Conservation (phyloP, 495 filamentous ascomycete genomes). For the Podospora pseudocomata region DNA sequence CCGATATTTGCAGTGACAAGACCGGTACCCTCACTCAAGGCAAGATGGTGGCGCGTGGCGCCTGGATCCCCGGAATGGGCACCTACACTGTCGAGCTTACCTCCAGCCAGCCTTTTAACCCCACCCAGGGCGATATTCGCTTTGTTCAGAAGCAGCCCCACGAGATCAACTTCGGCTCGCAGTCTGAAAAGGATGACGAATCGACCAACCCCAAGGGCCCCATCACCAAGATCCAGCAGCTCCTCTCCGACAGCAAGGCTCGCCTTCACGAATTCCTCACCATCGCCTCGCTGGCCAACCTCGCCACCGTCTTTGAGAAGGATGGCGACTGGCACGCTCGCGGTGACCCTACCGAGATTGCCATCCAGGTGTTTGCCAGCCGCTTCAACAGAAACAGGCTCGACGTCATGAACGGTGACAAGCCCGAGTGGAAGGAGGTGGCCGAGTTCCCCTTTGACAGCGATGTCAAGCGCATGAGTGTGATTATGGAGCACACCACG, state of each 20-base stretch:
- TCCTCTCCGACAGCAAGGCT: conserved; percentile 21
- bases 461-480: conserved; percentile 78
- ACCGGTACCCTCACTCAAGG: conserved; percentile 78
- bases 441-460: conserved; percentile 80
- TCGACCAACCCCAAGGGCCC: neutral
- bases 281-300: conserved; percentile 37
- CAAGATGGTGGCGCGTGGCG: conserved; percentile 70
- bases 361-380: conserved; percentile 72
- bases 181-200: conserved; percentile 12
- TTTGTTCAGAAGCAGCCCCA: conserved; percentile 27
- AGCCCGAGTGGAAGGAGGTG: conserved; percentile 42
- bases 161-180: conserved; percentile 25
- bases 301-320: conserved; percentile 44
- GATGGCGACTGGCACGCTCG: conserved; percentile 61
- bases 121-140: conserved; percentile 28
- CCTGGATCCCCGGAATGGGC: conserved; percentile 66
- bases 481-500: conserved; percentile 52
- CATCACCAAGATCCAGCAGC: conserved; percentile 13
- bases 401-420: conserved; percentile 48
- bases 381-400: conserved; percentile 62
- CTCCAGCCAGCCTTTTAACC: conserved; percentile 49
- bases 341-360: conserved; percentile 81
- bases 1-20: conserved; percentile 85
- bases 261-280: conserved; percentile 32
- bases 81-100: conserved; percentile 55